Evolutionary conservation across 176 grass and related monocot genomes (phyloP), one percentile per base, ranked within the genome.

Genomic region (Triticum aestivum): DNA sequence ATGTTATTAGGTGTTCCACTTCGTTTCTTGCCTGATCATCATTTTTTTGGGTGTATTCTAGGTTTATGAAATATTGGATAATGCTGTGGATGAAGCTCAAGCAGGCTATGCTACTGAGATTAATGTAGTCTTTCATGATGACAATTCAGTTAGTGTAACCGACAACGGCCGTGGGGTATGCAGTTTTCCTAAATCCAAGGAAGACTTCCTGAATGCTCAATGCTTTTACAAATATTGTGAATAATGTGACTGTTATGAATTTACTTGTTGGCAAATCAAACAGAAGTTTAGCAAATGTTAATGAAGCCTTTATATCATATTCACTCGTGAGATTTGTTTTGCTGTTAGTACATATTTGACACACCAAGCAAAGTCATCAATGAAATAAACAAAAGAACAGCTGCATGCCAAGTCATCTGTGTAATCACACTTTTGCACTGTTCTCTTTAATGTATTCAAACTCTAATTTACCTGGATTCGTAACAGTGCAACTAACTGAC

Each of bases 31-130:
- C 77, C 56, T 87, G 54, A 81, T 79, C 34, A 44, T 69, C 79
- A 20, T 32, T 82, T n/a, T 79, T 8, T 49, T 18, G 79, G 11
- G 32, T 76, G 11, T 69, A 47, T 80, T 32, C 13, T 71, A 97
- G 94, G 97, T 96, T 9, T 94, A 93, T 30, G 97, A 96, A 91
- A 99, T 99, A 82, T 85, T 99, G 78, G 97, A 99, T 89, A 99
- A 99, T 91, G 92, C 94, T 3, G 89, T 99, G 21, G 97, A 99
- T 85, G 97, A 99, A 92, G 90, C 90, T 79, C 94, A 99, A 88
- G 97, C 92, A 23, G 97, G 97, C 37, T 86, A 88, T 70, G 94
- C 94, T 42, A 86, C 89, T 5, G 94, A 90, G 73, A 84, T 99
- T 77, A 66, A 96, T 77, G 97, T 96, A 27, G 76, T 99, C 87